Conservation (phyloP, 2,329 filamentous ascomycete genomes). For the Paecilomyces dactylethromorphus region DNA sequence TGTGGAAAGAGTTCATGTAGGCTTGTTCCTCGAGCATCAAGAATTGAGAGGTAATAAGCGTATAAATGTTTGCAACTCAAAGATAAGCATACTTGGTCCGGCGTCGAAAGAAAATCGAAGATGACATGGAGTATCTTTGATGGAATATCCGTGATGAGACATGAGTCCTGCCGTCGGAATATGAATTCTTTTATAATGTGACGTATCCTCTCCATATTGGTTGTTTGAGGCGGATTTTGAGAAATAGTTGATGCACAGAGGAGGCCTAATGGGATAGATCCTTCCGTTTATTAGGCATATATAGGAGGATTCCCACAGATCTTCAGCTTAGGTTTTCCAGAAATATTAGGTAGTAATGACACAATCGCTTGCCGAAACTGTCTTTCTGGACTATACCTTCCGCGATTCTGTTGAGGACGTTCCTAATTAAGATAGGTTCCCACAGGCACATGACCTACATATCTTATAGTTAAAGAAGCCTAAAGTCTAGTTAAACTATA, state of each 20-base stretch:
- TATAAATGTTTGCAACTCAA: too few relatives aligned
- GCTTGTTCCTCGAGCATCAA: background rate
- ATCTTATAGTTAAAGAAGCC: too few relatives aligned
- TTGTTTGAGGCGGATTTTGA: background rate
- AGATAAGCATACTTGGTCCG: too few relatives aligned
- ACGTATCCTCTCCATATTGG: background rate
- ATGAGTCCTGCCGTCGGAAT: background rate
- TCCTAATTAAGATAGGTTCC: too few relatives aligned
- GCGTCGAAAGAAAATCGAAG: too few relatives aligned
- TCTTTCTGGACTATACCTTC: background rate
- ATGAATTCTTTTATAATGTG: background rate
- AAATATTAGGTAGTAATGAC: background rate
- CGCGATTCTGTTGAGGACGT: too few relatives aligned
- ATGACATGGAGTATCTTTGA: background rate
- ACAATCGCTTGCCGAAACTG: background rate
- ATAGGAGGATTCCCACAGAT: background rate
- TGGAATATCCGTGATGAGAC: background rate
- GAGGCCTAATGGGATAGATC: background rate
- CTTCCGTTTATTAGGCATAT: background rate
- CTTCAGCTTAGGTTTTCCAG: background rate
- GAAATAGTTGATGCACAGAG: background rate
- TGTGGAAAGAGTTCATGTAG: background rate
- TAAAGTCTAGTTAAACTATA: too few relatives aligned
- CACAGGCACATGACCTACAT: too few relatives aligned
- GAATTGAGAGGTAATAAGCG: too few relatives aligned